Evolutionary conservation across 228 moss, liverwort and hornwort species (phyloP).

Genomic region (Sphagnum fallax): DNA sequence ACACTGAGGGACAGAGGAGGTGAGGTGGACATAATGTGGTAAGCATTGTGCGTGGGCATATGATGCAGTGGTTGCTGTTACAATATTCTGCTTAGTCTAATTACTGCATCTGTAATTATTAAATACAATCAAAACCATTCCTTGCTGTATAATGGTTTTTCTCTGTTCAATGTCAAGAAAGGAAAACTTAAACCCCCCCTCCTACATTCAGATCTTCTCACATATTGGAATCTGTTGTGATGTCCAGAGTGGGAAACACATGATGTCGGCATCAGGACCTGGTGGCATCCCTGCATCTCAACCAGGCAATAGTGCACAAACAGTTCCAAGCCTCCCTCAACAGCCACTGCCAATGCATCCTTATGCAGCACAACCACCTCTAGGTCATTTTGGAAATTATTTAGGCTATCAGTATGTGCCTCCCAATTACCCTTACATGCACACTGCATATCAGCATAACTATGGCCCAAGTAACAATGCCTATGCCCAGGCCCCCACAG

Average conservation of each 20-base stretch:
- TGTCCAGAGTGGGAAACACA: constrained; percentile 28
- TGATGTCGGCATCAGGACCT: constrained; percentile 24
- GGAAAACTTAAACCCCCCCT: too few relatives aligned
- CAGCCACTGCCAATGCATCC: constrained; percentile 41
- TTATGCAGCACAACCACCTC: constrained; percentile 38
- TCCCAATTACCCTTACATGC: constrained; percentile 53
- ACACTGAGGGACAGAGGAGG: too few relatives aligned
- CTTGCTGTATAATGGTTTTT: too few relatives aligned
- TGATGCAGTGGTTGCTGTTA: too few relatives aligned
- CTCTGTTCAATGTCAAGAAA: too few relatives aligned
- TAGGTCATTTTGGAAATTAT: constrained; percentile 39
- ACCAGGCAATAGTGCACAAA: constrained; percentile 27
- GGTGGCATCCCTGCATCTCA: constrained; percentile 24
- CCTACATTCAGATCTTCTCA: background rate
- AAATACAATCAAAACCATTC: too few relatives aligned
- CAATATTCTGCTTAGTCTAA: too few relatives aligned
- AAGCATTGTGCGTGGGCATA: too few relatives aligned
- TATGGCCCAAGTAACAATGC: constrained; percentile 67
- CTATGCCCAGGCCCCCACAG: constrained; percentile 70
- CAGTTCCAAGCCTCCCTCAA: constrained; percentile 31
- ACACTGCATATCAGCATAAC: constrained; percentile 73
- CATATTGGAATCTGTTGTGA: background rate
- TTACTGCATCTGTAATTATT: too few relatives aligned
- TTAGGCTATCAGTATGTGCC: constrained; percentile 44
- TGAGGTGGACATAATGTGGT: too few relatives aligned